Conservation (phyloP, 352 stramenopile species). For the Pseudoperonospora humuli region DNA sequence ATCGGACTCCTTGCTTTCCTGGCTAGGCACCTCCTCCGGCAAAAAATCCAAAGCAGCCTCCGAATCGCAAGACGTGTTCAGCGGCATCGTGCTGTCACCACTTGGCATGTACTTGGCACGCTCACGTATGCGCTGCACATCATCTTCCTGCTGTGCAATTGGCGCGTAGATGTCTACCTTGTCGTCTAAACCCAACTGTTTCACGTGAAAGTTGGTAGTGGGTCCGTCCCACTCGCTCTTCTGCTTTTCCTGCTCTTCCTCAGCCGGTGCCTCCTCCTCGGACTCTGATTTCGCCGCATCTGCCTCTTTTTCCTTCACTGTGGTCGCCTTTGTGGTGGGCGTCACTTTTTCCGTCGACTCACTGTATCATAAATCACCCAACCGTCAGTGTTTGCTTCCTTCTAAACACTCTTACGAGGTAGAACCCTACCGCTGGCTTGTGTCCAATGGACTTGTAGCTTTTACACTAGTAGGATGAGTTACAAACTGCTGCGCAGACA, state of each 20-base stretch:
- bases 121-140: conserved; percentile 54
- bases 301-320: conserved; percentile 1
- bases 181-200: conserved; percentile 64
- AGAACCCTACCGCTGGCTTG: conserved; percentile 10
- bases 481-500: conserved; percentile 25
- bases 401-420: background rate
- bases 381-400: background rate
- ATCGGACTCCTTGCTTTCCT: conserved; percentile 38
- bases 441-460: conserved; percentile 1
- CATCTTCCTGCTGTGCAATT: conserved; percentile 49
- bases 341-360: conserved; percentile 16
- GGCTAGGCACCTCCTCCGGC: conserved; percentile 19
- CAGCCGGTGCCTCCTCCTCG: background rate
- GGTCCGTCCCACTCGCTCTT: conserved; percentile 37
- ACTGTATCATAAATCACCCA: conserved; percentile 5
- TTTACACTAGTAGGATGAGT: conserved; percentile 13
- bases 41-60: conserved; percentile 59
- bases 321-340: background rate
- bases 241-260: conserved; percentile 10
- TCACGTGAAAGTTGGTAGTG: conserved; percentile 71
- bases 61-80: conserved; percentile 40
- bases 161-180: conserved; percentile 80
- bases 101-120: conserved; percentile 43
- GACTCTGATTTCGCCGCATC: conserved; percentile 1
- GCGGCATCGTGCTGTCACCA: conserved; percentile 17